phyloP scores from a whole-genome alignment of 768 basidiomycete species.

The Mycena vulgaris region DNA sequence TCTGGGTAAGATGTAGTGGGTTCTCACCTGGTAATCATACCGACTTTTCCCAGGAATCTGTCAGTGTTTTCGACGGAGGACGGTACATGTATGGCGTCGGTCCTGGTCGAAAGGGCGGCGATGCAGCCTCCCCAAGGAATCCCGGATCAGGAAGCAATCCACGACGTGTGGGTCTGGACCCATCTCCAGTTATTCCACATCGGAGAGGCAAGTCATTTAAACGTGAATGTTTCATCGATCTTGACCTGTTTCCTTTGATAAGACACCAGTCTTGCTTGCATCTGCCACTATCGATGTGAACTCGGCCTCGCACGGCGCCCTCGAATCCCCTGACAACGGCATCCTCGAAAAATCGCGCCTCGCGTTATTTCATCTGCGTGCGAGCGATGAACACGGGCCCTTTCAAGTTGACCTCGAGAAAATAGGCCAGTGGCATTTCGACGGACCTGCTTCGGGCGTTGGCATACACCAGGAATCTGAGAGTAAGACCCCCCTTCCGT shows the following conservation, averaged over 20 bases:
- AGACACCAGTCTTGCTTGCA: constrained; percentile 62
- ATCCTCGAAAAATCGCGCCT: constrained; percentile 56
- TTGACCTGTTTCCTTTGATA: constrained; percentile 19
- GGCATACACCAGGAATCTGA: constrained; percentile 63
- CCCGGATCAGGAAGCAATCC: constrained; percentile 51
- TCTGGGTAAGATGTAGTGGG: constrained; percentile 67
- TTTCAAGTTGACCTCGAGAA: constrained; percentile 58
- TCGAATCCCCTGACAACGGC: constrained; percentile 51
- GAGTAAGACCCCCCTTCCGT: constrained; percentile 52
- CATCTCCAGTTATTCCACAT: constrained; percentile 53
- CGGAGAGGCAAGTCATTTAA: constrained; percentile 56
- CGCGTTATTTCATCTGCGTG: constrained; percentile 56
- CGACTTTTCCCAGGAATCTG: constrained; percentile 59
- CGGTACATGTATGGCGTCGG: constrained; percentile 53
- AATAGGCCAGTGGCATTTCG: constrained; percentile 70
- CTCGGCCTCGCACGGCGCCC: constrained; percentile 45
- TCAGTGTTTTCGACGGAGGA: constrained; percentile 70
- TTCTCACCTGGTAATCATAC: background rate
- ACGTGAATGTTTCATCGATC: constrained; percentile 25
- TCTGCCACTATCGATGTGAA: constrained; percentile 62
- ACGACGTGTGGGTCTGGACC: constrained; percentile 62
- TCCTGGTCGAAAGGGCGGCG: constrained; percentile 46
- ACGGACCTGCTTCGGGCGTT: constrained; percentile 62
- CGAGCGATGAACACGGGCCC: constrained; percentile 44
- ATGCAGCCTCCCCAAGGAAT: constrained; percentile 48